phyloP scores from a whole-genome alignment of 805 yeast genomes.

The Komagataella mondaviorum region DNA sequence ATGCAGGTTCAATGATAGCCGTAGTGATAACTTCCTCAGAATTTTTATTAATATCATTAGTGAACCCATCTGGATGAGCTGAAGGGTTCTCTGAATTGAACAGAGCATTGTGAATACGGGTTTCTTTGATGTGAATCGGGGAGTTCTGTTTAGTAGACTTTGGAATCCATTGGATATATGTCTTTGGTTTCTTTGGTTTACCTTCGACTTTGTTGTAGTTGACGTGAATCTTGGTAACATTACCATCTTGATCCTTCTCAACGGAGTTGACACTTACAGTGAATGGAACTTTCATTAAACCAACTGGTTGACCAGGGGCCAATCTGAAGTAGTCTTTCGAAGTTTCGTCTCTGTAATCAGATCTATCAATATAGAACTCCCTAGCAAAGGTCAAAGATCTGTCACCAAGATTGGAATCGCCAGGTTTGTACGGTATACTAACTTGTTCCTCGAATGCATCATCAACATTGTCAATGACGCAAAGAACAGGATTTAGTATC shows the following conservation, averaged over 20 bases:
- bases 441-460: slow-evolving; percentile 62
- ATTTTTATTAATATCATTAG: slow-evolving; percentile 70
- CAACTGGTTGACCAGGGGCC: slow-evolving; percentile 91
- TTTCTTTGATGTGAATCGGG: slow-evolving; percentile 57
- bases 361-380: slow-evolving; percentile 70
- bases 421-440: slow-evolving; percentile 84
- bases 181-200: slow-evolving; percentile 70
- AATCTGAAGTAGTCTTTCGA: slow-evolving; percentile 77
- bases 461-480: slow-evolving; percentile 68
- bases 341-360: slow-evolving; percentile 66
- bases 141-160: slow-evolving; percentile 44
- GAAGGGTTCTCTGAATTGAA: slow-evolving; percentile 88
- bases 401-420: slow-evolving; percentile 62
- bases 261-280: slow-evolving; percentile 60
- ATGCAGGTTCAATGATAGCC: slow-evolving; percentile 71
- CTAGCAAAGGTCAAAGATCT: slow-evolving; percentile 67
- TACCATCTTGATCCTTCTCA: slow-evolving; percentile 49
- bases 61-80: slow-evolving; percentile 76
- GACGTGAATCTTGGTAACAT: slow-evolving; percentile 58
- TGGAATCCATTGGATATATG: slow-evolving; percentile 95
- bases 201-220: slow-evolving; percentile 57
- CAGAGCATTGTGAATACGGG: slow-evolving; percentile 76
- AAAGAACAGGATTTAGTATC: slow-evolving; percentile 75
- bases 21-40: slow-evolving; percentile 54
- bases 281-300: slow-evolving; percentile 82